Percentiles rank a stretch among this genome's conserved stretches.
These are phyloP conservation scores for Eutrema heterophyllum DNA, from an alignment of 345 rosid species.

Conservation along the genomic window DNA sequence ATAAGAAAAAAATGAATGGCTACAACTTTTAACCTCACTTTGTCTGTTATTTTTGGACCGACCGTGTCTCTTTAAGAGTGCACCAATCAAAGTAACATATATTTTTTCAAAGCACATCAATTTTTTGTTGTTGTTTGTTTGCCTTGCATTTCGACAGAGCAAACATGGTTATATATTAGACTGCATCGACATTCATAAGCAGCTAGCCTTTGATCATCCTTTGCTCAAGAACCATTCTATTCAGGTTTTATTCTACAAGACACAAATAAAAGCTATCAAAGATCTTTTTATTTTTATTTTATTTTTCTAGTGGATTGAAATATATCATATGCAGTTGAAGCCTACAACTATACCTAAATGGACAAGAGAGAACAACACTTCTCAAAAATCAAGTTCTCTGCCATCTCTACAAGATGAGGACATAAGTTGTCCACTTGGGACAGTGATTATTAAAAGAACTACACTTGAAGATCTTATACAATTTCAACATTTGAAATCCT, in stretches of 20 bases:
- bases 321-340: conserved; percentile 8
- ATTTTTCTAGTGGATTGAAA: not conserved
- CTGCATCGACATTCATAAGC: conserved; percentile 28
- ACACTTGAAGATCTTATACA: conserved; percentile 16
- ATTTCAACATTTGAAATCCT: not conserved
- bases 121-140: too few species aligned
- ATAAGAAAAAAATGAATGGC: not conserved
- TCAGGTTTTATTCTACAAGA: conserved; percentile 5
- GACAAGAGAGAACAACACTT: conserved; percentile 15
- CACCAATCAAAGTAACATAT: not conserved
- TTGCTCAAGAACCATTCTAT: conserved; percentile 12
- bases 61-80: too few species aligned
- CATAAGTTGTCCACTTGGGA: conserved; percentile 17
- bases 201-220: conserved; percentile 31
- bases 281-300: too few species aligned
- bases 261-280: not conserved
- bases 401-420: conserved; percentile 1
- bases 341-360: conserved; percentile 19
- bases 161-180: conserved; percentile 26
- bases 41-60: too few species aligned
- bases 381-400: not conserved
- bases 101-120: too few species aligned
- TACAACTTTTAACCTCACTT: too few species aligned
- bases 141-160: conserved; percentile 2
- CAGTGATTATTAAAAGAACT: conserved; percentile 13